Base-by-base conservation (phyloP, 768 basidiomycete species). In the Leccinum rimulosum region DNA sequence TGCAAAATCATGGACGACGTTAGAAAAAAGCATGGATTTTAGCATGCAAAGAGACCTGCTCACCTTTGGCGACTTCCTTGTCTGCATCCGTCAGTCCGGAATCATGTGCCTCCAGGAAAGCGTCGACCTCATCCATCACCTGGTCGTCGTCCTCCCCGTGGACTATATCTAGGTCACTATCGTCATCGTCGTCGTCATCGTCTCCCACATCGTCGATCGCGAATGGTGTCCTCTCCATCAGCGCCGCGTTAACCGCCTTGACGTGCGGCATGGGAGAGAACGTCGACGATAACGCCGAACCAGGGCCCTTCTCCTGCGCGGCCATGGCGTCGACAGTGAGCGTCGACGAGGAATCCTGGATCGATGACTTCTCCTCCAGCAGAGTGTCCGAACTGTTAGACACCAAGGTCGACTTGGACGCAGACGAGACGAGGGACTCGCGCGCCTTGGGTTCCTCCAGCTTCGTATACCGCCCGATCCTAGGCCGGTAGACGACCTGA, bases 81-180 rank as follows among this genome's bases (percentile, higher is more conserved):
- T 94, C 89, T 4, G 85, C 90, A 59, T 90, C 88, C 4, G 87
- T 85, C 55, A 93, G 76, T 17, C 91, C 91, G 7, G 89, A 86
- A 74, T 93, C 95, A 70, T 98, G 91, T 3, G 92, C 95, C 68
- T 97, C 94, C 48, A 98, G 78, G 82, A 96, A 96, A 0, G 93
- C 94, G 68, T 96, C 94, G 56, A 95, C 91, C 80, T 96, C 95
- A 68, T 95, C 92, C 86, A 98, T 83, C 50, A 95, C 92, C 58
- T 84, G 85, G 61, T 88, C 87, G 57, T 88, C 87, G 50, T 84
- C 86, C 52, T 80, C 84, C 14, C 76, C 77, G 28, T 83, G 85
- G 6, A 80, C 84, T 30, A 76, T 74, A 8, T 75, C 77, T 7
- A 82, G 75, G 71, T 86, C 75, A 70, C 87, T 74, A 28, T 50